Conservation (phyloP, 2,329 filamentous ascomycete species). For the Cercospora sp. region DNA sequence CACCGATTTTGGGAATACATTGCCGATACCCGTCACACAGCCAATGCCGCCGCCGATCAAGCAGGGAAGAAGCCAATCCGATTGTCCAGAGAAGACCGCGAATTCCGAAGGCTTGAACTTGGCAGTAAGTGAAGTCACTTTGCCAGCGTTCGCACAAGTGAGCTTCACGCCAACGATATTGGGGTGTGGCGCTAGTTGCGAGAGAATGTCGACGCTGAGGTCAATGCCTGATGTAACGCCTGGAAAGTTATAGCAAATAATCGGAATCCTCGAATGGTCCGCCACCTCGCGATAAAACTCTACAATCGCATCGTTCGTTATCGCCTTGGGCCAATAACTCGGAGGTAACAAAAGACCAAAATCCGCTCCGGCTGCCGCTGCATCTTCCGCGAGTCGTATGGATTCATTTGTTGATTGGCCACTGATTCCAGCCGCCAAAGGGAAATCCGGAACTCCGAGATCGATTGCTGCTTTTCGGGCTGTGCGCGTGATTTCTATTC, state of each 20-base stretch:
- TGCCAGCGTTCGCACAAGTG: slow-evolving; percentile 62
- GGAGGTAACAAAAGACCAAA: slow-evolving; percentile 45
- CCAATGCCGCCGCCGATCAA: slow-evolving; percentile 50
- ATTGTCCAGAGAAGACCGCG: slow-evolving; percentile 65
- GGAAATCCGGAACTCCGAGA: slow-evolving; percentile 40
- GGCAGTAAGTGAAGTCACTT: slow-evolving; percentile 57
- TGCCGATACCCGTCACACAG: slow-evolving; percentile 54
- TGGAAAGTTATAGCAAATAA: slow-evolving; percentile 53
- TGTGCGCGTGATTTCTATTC: slow-evolving; percentile 45
- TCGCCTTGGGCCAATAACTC: slow-evolving; percentile 45
- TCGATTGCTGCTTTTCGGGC: slow-evolving; percentile 44
- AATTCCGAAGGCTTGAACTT: slow-evolving; percentile 57
- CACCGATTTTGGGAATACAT: slow-evolving; percentile 57
- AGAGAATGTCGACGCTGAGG: slow-evolving; percentile 63
- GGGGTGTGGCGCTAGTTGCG: slow-evolving; percentile 53
- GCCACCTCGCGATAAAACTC: slow-evolving; percentile 44
- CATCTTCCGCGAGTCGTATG: slow-evolving; percentile 42
- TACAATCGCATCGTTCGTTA: slow-evolving; percentile 40
- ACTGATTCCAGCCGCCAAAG: slow-evolving; percentile 50
- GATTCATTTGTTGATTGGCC: slow-evolving; percentile 43
- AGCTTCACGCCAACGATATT: slow-evolving; percentile 66
- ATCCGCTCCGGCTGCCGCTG: slow-evolving; percentile 42
- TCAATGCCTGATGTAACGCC: slow-evolving; percentile 67
- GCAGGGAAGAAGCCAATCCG: slow-evolving; percentile 62
- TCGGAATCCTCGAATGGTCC: slow-evolving; percentile 36